Evolutionary conservation across 1,139 yeast genomes (phyloP).

Genomic region (Saccharomyces pastorianus): DNA sequence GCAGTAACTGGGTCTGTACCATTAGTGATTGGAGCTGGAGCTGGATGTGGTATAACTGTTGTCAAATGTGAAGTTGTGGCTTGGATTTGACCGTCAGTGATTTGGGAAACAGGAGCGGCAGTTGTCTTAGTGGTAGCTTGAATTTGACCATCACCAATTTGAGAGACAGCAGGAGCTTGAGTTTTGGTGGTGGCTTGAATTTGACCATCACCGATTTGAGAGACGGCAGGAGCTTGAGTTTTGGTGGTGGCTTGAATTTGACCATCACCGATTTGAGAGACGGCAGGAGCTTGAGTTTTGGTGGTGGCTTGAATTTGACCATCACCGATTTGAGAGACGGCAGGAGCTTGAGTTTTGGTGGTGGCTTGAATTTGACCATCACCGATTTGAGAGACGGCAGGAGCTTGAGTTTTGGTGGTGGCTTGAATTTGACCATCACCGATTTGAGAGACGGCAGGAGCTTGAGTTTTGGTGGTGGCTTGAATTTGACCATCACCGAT

Average conservation of each 20-base stretch:
- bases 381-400: conserved; percentile 5
- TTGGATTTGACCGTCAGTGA: conserved; percentile 13
- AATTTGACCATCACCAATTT: conserved; percentile 42
- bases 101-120: conserved; percentile 5
- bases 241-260: too few relatives aligned
- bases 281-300: conserved; percentile 36
- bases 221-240: conserved; percentile 15
- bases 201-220: conserved; percentile 7
- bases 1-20: conserved; percentile 21
- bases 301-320: too few relatives aligned
- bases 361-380: conserved; percentile 6
- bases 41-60: conserved; percentile 58
- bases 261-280: conserved; percentile 6
- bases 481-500: conserved; percentile 7
- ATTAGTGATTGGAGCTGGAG: conserved; percentile 41
- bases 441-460: conserved; percentile 38
- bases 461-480: conserved; percentile 30
- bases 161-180: conserved; percentile 36
- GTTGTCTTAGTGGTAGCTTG: conserved; percentile 19
- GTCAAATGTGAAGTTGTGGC: conserved; percentile 42
- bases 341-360: conserved; percentile 34
- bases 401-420: conserved; percentile 13
- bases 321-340: conserved; percentile 14
- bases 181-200: conserved; percentile 26
- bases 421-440: conserved; percentile 41